Conservation (phyloP, 2,329 filamentous ascomycete species). For the Emmonsiellopsis sp. region DNA sequence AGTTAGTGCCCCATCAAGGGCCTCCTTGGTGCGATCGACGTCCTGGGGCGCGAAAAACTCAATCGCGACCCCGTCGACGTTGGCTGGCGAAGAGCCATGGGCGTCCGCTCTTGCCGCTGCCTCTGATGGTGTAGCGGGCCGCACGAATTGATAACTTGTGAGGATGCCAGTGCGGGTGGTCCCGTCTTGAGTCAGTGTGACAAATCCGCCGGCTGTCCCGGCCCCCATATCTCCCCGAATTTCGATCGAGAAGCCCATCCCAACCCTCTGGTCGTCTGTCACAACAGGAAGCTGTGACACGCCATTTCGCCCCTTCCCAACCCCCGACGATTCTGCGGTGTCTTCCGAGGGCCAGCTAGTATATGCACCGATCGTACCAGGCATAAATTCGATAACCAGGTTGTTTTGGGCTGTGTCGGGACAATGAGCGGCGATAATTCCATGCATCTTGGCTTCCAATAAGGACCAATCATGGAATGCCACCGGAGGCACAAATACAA, state of each 20-base stretch:
- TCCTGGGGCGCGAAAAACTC: neutral
- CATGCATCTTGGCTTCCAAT: too few relatives aligned
- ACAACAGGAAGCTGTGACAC: neutral
- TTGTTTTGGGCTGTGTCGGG: too few relatives aligned
- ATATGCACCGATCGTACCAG: too few relatives aligned
- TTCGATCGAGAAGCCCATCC: constrained; percentile 7
- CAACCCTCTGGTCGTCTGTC: neutral
- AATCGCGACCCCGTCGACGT: neutral
- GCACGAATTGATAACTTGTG: constrained; percentile 8
- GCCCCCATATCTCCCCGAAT: constrained; percentile 4
- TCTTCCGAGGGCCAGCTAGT: too few relatives aligned
- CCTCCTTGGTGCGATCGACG: neutral
- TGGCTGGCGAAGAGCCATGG: too few relatives aligned
- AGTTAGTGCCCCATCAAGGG: neutral
- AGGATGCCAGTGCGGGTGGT: constrained; percentile 5
- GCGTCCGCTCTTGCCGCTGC: too few relatives aligned
- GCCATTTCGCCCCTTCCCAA: neutral
- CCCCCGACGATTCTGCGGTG: too few relatives aligned
- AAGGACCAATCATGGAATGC: too few relatives aligned
- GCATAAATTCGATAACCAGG: too few relatives aligned
- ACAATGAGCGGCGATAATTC: too few relatives aligned
- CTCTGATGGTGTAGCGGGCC: neutral
- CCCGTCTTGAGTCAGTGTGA: constrained; percentile 5
- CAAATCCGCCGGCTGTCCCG: constrained; percentile 10
- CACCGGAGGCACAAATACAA: too few relatives aligned